Evolutionary conservation across 805 yeast genomes (phyloP).

Genomic region (Yamadazyma philogaea): DNA sequence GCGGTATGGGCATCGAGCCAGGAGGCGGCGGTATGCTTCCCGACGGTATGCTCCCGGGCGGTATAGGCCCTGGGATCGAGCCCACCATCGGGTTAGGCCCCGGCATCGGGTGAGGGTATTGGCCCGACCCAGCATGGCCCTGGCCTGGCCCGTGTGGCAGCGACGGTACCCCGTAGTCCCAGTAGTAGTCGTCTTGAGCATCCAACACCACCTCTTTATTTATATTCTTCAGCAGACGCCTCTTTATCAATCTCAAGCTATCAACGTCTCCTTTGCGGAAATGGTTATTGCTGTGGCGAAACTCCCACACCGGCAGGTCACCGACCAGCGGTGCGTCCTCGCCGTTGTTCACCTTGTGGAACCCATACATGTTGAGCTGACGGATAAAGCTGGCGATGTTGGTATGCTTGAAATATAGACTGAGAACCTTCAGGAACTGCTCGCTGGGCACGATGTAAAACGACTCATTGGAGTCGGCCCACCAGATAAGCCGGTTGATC

Average conservation of each 20-base stretch:
- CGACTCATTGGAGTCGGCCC: constrained; percentile 70
- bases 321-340: constrained; percentile 17
- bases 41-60: no score
- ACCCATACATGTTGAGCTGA: constrained; percentile 46
- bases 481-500: constrained; percentile 76
- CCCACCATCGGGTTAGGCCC: not conserved
- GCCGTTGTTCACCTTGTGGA: constrained; percentile 43
- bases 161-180: not conserved
- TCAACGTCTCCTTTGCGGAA: constrained; percentile 82
- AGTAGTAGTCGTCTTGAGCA: constrained; percentile 17
- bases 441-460: constrained; percentile 84
- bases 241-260: constrained; percentile 67
- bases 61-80: not conserved
- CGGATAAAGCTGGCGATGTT: constrained; percentile 43
- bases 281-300: constrained; percentile 74
- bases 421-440: constrained; percentile 73
- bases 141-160: constrained; percentile 1
- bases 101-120: not conserved
- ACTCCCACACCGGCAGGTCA: constrained; percentile 62
- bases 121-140: not conserved
- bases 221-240: constrained; percentile 56
- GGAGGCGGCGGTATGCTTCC: no score
- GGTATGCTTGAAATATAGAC: constrained; percentile 50
- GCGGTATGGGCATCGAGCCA: not conserved
- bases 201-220: constrained; percentile 39